Evolutionary conservation across 2,329 filamentous ascomycete species (phyloP), one percentile per base, ranked within the genome.

Genomic region (Aspergillus sp.): DNA sequence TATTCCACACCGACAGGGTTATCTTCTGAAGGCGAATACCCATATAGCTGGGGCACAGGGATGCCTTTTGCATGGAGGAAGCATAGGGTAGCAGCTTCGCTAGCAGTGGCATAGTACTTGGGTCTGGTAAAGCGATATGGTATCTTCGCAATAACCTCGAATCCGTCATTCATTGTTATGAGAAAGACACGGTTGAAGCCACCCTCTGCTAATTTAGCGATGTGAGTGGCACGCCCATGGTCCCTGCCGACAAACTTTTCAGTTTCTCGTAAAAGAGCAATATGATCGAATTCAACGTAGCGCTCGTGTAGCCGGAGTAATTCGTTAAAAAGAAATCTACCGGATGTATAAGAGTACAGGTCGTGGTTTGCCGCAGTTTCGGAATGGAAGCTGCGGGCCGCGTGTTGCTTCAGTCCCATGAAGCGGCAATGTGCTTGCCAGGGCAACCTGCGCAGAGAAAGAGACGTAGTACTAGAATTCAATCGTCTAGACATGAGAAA

Each of bases 1-100:
- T 72, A 72, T 44, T 72, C 69, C 2, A 61, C 58, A 3, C 70
- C 68, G 42, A 65, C 62, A 21, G 63, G 41, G 57, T 70, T 71
- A 19, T 64, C 50, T 2, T 53, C 17, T 32, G 62, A 59, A 42
- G 66, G 57, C 21, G 64, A 69, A 54, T 63, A 72, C 3, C 63
- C 63, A 63, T 66, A 68, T 11, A 73, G 48, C 47, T 60, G 19
- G 10, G 64, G 64, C 3, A 69, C 66, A 7, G 66, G 66, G 5
- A 69, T 59, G 13, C 62, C 64, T 42, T 65, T 64, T 3, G 62
- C 8, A 30, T 30, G 63, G 7, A 72, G 58, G 42, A 66, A 66
- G 2, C 59, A 38, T 8, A 66, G 49, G 11, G 69, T 70, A 6
- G 68, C 68, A 32, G 62, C 68, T 63, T 72, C 67, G 51, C 63